Evolutionary conservation across 2,329 filamentous ascomycete species (phyloP), one percentile per base, ranked within the genome.

Genomic region (Trichoderma aggressivum): DNA sequence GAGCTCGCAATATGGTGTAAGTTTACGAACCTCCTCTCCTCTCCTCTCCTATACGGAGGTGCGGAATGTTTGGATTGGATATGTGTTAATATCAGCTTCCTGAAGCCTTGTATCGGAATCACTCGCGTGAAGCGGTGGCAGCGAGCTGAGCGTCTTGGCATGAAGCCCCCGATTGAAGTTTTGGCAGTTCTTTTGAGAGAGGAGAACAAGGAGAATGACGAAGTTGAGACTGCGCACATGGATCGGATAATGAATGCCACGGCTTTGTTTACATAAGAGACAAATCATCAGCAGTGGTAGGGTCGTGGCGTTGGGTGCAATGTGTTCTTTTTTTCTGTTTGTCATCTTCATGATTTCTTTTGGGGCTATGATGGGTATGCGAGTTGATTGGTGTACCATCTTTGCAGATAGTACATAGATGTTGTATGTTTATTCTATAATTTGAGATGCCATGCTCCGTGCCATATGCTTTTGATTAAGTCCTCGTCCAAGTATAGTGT

Each of bases 151-250:
- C 86, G 86, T 70, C 84, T 99, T n/a, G 91, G 91, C 3, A 85
- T 99, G n/a, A 87, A 91, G 36, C 96, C 96, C 1, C 95, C 96
- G 0, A 87, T 97, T 30, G 95, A 98, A 80, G 94, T 98, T 4
- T 86, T 98, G 6, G 93, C 94, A 0, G 92, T 98, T 18, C 82
- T 98, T 60, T 77, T 97, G 69, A 91, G 90, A 77, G 91, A 94
- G 77, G 89, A 91, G 77, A 82, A 87, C 6, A 87, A 83, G 71
- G 86, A 85, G 0, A 86, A 86, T 39, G 76, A 79, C 39, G 85
- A 83, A 36, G 80, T 86, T 39, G 88, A 96, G 81, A 86, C 85
- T 74, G 92, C 94, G 26, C 88, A 94, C 77, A 90, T 96, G 75
- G 93, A 97, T 78, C 88, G 90, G 74, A 84, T 90, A 36, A 79